These are phyloP conservation scores for Ajuga reptans DNA, from an alignment of 305 asterid genomes.

Conservation along the genomic window DNA sequence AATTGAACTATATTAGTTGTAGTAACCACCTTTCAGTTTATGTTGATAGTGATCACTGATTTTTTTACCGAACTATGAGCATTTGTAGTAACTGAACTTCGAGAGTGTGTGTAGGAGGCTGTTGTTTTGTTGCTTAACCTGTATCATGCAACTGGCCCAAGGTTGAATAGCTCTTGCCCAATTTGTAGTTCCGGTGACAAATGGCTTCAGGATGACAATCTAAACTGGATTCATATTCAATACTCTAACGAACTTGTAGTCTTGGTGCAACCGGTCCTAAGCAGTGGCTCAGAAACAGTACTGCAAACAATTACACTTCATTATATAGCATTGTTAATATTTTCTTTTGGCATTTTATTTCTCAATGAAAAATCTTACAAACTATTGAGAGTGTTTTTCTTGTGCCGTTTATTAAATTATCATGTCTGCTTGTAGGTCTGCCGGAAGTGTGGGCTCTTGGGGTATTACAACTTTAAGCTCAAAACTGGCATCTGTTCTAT, in stretches of 20 bases:
- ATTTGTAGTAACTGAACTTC: not conserved
- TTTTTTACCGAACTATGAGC: not conserved
- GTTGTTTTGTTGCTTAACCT: not conserved
- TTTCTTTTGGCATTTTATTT: not conserved
- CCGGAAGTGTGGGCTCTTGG: constrained; percentile 81
- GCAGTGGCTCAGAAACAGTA: not conserved
- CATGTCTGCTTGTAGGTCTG: constrained; percentile 58
- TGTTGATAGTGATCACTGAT: not conserved
- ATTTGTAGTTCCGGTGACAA: too few relatives aligned
- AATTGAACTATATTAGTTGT: not conserved
- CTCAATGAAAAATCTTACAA: not conserved
- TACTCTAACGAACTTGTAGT: not conserved
- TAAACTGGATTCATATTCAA: not conserved
- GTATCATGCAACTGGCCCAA: not conserved
- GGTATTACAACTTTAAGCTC: constrained; percentile 62
- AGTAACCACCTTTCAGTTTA: not conserved
- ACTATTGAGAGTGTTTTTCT: not conserved
- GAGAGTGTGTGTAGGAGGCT: not conserved
- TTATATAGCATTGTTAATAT: not conserved
- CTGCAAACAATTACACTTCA: not conserved
- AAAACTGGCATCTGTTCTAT: constrained; percentile 66
- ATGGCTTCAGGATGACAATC: too few relatives aligned
- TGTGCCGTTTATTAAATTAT: not conserved
- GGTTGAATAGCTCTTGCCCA: too few relatives aligned
- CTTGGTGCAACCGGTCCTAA: not conserved